Evolutionary conservation across 495 filamentous ascomycete species (phyloP).

Genomic region (Hyaloscypha hepaticicola): DNA sequence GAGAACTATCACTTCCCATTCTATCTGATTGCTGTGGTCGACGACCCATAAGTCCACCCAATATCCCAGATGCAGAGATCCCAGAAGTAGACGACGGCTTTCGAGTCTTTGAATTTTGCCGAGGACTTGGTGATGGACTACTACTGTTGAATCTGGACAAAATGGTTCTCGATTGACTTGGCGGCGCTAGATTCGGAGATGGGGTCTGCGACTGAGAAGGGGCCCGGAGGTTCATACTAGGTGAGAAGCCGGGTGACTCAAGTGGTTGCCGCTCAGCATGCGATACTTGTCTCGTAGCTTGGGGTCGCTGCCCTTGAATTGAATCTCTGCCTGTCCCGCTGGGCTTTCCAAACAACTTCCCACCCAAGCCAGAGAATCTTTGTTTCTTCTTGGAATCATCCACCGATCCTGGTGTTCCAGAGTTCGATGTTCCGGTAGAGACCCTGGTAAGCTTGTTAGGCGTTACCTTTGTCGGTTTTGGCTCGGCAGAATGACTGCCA

Average conservation of each 20-base stretch:
- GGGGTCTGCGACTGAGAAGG: neutral
- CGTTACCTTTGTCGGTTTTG: slow-evolving; percentile 7
- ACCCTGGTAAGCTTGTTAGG: slow-evolving; percentile 19
- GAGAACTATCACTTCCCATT: slow-evolving; percentile 17
- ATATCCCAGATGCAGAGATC: slow-evolving; percentile 23
- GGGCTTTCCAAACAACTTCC: slow-evolving; percentile 24
- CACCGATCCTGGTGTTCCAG: neutral
- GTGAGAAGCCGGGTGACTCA: slow-evolving; percentile 24
- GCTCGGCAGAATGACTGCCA: slow-evolving; percentile 1
- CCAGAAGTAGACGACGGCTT: too few species aligned
- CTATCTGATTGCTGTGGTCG: slow-evolving; percentile 17
- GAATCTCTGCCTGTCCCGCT: neutral
- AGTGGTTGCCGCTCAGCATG: slow-evolving; percentile 25
- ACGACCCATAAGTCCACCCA: slow-evolving; percentile 27
- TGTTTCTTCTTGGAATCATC: slow-evolving; percentile 44
- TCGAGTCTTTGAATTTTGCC: slow-evolving; percentile 16
- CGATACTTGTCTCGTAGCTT: slow-evolving; percentile 27
- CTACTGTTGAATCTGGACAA: slow-evolving; percentile 6
- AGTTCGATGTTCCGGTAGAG: slow-evolving; percentile 11
- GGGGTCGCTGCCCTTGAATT: slow-evolving; percentile 1
- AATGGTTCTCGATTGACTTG: neutral
- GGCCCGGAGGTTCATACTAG: neutral
- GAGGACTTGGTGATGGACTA: slow-evolving; percentile 2
- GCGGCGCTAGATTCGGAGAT: slow-evolving; percentile 27
- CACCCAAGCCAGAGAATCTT: slow-evolving; percentile 45